These are phyloP conservation scores for Pleurozium schreberi DNA, from an alignment of 225 moss, liverwort and hornwort species.

Conservation along the genomic window DNA sequence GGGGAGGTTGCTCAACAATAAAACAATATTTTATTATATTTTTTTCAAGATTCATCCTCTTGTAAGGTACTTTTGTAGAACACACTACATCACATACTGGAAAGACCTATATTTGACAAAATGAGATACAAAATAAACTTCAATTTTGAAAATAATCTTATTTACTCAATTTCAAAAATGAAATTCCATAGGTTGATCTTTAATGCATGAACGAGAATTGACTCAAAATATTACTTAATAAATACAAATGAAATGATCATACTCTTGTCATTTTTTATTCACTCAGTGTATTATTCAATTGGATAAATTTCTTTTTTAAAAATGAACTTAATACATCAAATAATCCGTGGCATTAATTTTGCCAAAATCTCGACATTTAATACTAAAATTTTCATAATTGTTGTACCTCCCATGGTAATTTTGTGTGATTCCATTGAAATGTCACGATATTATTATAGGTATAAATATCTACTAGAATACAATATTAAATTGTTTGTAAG, in stretches of 20 bases:
- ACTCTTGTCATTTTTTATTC: not conserved
- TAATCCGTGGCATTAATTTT: too few relatives aligned
- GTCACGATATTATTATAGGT: too few relatives aligned
- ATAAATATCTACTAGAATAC: too few relatives aligned
- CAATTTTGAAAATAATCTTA: not conserved
- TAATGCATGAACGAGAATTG: not conserved
- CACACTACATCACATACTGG: not conserved
- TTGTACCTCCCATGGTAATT: too few relatives aligned
- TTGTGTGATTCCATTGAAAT: too few relatives aligned
- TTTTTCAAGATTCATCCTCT: not conserved
- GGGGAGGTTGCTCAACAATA: too few relatives aligned
- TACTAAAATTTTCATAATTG: not conserved
- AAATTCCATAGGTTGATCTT: not conserved
- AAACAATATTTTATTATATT: not conserved
- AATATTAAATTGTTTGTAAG: not conserved
- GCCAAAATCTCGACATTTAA: not conserved
- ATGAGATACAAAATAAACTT: not conserved
- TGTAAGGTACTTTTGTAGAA: not conserved
- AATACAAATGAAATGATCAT: not conserved
- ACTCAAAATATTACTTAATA: too few relatives aligned
- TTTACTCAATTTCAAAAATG: not conserved
- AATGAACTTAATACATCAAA: not conserved
- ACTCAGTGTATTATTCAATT: accelerated
- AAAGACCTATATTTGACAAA: not conserved
- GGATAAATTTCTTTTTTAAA: too few relatives aligned